phyloP scores from a whole-genome alignment of 2,329 filamentous ascomycete species.

The Grosmannia penicillata region DNA sequence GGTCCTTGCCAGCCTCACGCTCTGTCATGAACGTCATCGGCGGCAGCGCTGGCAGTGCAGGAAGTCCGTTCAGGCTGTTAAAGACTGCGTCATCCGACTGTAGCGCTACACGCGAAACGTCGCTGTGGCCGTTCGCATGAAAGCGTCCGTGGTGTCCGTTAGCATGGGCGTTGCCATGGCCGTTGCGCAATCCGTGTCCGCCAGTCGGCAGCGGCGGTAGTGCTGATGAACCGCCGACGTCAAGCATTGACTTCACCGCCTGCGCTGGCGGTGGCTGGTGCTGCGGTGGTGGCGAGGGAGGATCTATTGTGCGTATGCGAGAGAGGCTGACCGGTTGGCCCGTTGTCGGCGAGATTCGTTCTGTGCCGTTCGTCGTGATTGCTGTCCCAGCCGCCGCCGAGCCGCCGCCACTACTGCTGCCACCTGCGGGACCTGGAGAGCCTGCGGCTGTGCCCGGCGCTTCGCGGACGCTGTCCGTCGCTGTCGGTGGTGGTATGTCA shows the following conservation, averaged over 20 bases:
- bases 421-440: too few species aligned
- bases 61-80: constrained; percentile 5
- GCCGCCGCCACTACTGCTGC: too few species aligned
- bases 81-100: too few species aligned
- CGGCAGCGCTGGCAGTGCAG: constrained; percentile 10
- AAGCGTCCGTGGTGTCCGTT: background rate
- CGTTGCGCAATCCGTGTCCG: too few species aligned
- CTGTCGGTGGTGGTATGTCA: too few species aligned
- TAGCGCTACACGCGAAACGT: too few species aligned
- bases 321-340: constrained; percentile 1
- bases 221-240: constrained; percentile 1
- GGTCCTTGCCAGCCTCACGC: constrained; percentile 9
- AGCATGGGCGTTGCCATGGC: background rate
- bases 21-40: constrained; percentile 7
- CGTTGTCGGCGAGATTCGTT: background rate
- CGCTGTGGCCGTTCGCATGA: too few species aligned
- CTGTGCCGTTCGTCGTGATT: background rate
- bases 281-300: constrained; percentile 2
- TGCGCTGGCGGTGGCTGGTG: constrained; percentile 1
- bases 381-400: background rate
- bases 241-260: constrained; percentile 4
- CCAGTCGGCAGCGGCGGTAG: too few species aligned
- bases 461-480: too few species aligned
- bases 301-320: constrained; percentile 3
- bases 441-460: too few species aligned